Base-by-base conservation (phyloP, 1,284 basidiomycete genomes). In the Albatrellus sp. region DNA sequence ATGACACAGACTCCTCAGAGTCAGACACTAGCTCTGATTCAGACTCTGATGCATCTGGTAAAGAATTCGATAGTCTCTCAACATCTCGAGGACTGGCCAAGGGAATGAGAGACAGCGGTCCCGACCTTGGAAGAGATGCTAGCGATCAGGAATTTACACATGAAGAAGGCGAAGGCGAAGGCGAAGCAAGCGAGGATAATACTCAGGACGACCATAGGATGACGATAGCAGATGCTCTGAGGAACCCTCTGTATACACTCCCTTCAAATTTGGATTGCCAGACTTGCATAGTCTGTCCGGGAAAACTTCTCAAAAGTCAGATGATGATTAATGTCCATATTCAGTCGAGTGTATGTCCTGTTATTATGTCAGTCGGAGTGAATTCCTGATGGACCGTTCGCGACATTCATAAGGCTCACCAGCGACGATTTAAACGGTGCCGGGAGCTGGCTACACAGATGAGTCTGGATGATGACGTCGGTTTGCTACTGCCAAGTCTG, bases 1-100 rank as follows among this genome's bases (percentile, higher is more conserved):
- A 84, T 35, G 79, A 83, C 50, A 81, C 79, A 2, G 84, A 87
- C 60, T 78, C 78, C 32, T 78, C 79, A 42, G 80, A 83, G 60
- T 79, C 79, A 37, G 64, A 65, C 30, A 65, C 68, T 19, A 56
- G 48, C 37, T 60, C 59, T 13, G 61, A 60, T 32, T 54, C 52
- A 17, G 57, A 56, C 41, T 59, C 58, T 32, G 62, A 60, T 33
- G 54, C 45, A 4, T 24, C 24, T 24, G 24, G 24, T 4, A 24
- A 24, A 24, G 24, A 4, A 7, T 24, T 7, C 24, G 24, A 24
- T 24, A 3, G 24, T 24, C 3, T 24, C 24, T 24, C 24, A n/a
- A n/a, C n/a, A 24, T 24, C 24, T 24, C 24, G 24, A 24, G 24
- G 24, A 24, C 24, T 24, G 24, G 24, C 24, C 19, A 60, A 60